Percentiles rank a stretch among this genome's conserved stretches.
Evolutionary conservation across 1,139 yeast genomes (phyloP).

Genomic region (Taphrina sp.): DNA sequence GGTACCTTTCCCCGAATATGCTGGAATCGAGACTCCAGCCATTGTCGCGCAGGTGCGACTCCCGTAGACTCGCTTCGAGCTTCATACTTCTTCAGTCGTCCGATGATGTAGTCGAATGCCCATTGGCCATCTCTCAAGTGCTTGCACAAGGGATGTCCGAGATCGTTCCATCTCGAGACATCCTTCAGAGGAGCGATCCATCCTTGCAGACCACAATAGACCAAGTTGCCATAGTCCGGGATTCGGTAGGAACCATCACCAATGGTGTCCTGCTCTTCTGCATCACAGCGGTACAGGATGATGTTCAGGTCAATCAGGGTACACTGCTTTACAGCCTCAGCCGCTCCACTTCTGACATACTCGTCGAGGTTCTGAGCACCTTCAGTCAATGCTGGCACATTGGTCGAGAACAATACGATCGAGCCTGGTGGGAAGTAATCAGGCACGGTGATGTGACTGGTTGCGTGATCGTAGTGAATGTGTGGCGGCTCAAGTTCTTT

Average conservation of each 20-base stretch:
- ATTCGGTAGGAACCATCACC: slow-evolving; percentile 68
- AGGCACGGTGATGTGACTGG: slow-evolving; percentile 58
- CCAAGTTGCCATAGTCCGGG: slow-evolving; percentile 69
- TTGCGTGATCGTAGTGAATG: slow-evolving; percentile 46
- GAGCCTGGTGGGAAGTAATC: slow-evolving; percentile 80
- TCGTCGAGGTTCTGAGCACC: slow-evolving; percentile 52
- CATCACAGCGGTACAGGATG: slow-evolving; percentile 71
- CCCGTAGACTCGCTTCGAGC: slow-evolving; percentile 49
- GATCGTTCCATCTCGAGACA: slow-evolving; percentile 66
- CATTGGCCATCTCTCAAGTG: slow-evolving; percentile 81
- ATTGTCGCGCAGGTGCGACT: slow-evolving; percentile 56
- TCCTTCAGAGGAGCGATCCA: slow-evolving; percentile 72
- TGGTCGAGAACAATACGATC: slow-evolving; percentile 76
- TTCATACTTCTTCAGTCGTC: slow-evolving; percentile 59
- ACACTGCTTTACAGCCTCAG: slow-evolving; percentile 63
- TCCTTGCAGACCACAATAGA: slow-evolving; percentile 90
- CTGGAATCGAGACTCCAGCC: slow-evolving; percentile 70
- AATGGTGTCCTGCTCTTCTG: slow-evolving; percentile 83
- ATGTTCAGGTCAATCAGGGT: slow-evolving; percentile 70
- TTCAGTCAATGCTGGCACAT: slow-evolving; percentile 54
- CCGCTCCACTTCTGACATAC: slow-evolving; percentile 69
- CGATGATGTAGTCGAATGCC: slow-evolving; percentile 78
- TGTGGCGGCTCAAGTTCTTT: slow-evolving; percentile 55
- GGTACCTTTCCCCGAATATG: slow-evolving; percentile 63
- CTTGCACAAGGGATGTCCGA: slow-evolving; percentile 78